Base-by-base conservation (phyloP, 257 asterid genomes). In the Fraxinus americana region DNA sequence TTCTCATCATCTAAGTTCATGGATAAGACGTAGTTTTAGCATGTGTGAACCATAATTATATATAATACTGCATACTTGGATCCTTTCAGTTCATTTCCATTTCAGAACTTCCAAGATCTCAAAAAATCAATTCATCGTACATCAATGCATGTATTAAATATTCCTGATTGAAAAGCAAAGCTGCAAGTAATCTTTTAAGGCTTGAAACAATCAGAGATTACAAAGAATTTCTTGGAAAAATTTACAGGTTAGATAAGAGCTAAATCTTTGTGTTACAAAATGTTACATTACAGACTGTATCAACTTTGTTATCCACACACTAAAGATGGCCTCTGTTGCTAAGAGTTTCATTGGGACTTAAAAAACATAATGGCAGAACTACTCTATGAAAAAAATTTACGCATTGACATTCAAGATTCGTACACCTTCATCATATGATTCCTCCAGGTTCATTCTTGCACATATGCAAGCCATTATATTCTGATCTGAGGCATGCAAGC, bases 1-100 rank as follows among this genome's bases (percentile, higher is more conserved):
- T 81, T 86, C 52, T 72, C 79, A 57, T 82, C 77, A 86, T 84
- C 92, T 88, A 65, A 23, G 82, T 39, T 70, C 30, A 80, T 36
- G 65, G 19, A 80, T 76, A 67, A 72, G 59, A 69, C 17, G 4
- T 10, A 65, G 48, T 76, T 63, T 78, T 82, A 84, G 74, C 79
- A 71, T 13, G 69, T n/a, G 12, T 36, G 72, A 36, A 30, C 63
- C 11, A 61, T 77, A 27, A 63, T 81, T 52, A 21, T 10, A 30
- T 32, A 13, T 11, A 61, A 72, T 52, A 38, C 59, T 32, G 35
- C 29, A 75, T 38, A 41, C 48, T 27, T 77, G 69, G 29, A 69
- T 30, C 63, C 48, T 68, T 69, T 77, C 23, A 35, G 16, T 38
- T 32, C 39, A 45, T 54, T 65, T 75, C 14, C 80, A 72, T 67